Base-by-base conservation (phyloP, 352 stramenopile species). In the Phytophthora palmivora region DNA sequence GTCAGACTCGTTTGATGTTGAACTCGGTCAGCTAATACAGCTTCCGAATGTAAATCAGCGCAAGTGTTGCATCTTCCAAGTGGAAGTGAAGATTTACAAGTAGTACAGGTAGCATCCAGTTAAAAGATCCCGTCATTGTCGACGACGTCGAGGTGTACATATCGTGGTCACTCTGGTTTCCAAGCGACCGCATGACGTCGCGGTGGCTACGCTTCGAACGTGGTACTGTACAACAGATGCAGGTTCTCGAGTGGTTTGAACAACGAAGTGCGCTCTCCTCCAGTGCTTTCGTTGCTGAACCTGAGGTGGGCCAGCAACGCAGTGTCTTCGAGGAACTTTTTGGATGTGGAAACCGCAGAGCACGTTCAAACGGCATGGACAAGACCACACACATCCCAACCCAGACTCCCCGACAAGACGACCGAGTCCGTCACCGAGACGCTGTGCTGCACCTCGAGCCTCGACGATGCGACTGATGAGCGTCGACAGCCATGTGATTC, bases 311-410 rank as follows among this genome's bases (percentile, higher is more conserved):
- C 41, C 58, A 50, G 49, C 58, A 61, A 61, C 49, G 42, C 41
- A 54, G 42, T 30, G 39, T 38, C 49, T 67, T 49, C 38, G 16
- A 43, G 26, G 34, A 36, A 6, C 9, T 59, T 48, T n/a, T 38
- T 54, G 36, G 38, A 57, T 63, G 37, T n/a, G 24, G 19, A 65
- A 55, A 16, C 24, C 42, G 39, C 38, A 46, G 30, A 52, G 38
- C 52, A 55, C 36, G 42, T 41, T 68, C 34, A 63, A 52, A 46
- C 28, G 44, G n/a, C n/a, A 51, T 53, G 51, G 52, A 57, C 46
- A 64, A 64, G 33, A 64, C 46, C 50, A 46, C 42, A 32, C 53
- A 64, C 32, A 70, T 70, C 61, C 22, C 48, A 55, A 34, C 30
- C 44, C 45, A 41, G 15, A 18, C 32, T 65, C 45, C 21, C 53